Base-by-base conservation (phyloP, 768 basidiomycete genomes). In the Tremella mesenterica region DNA sequence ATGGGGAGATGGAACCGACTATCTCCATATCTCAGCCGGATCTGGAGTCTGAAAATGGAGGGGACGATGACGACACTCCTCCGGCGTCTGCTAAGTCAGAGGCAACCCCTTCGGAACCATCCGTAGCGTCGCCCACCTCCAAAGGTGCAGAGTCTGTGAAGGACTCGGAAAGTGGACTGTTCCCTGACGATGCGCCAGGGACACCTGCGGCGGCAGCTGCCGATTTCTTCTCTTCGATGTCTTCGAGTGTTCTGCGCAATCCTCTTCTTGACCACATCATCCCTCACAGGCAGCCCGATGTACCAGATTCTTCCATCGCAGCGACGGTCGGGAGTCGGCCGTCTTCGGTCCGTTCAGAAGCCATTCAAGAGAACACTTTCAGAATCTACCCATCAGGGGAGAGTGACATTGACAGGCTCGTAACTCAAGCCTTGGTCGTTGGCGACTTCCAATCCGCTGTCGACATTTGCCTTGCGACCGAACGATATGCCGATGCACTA, bases 391-490 rank as follows among this genome's bases (percentile, higher is more conserved):
- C 91, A 0, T 66, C 76, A 8, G 85, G 89, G 36, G 91, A 93
- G 73, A 84, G 84, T 9, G 86, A 93, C 57, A 83, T 83, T 0
- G 92, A 97, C 65, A 79, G 83, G 18, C 77, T 99, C 14, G 80
- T 97, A 60, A 95, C 93, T 1, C 88, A 88, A 66, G 87, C 93
- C 2, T 79, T 97, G 33, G 89, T 99, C 1, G 78, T 97, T 9
- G 93, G 95, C n/a, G 92, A 99, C 72, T 97, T 96, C 59, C 80
- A 82, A 62, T 85, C 83, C 14, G 93, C 95, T 1, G 95, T 97
- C 16, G 83, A 86, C 2, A 78, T 97, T 1, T 95, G 92, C 71
- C 79, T 97, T 14, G 85, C 88, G 0, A 81, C 84, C 0, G 86
- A 90, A 47, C 81, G 92, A 27, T 96, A 83, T 63, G 92, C 95